These are phyloP conservation scores for Epichloe festucae DNA, from an alignment of 2,329 filamentous ascomycete species.

Conservation along the genomic window DNA sequence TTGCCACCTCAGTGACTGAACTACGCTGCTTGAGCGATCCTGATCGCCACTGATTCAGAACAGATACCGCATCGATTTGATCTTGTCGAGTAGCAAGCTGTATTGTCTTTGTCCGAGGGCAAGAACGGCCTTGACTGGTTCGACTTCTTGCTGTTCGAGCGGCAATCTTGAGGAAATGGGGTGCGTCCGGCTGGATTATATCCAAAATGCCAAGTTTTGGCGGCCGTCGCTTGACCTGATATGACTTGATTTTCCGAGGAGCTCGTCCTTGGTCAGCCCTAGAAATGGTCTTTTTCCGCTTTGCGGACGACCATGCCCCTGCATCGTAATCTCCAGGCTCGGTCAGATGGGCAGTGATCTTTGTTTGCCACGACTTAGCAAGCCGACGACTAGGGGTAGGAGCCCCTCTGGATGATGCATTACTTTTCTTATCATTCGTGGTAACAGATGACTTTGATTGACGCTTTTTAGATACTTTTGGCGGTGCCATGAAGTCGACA, in stretches of 20 bases:
- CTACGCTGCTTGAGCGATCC: slow-evolving; percentile 34
- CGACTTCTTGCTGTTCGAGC: slow-evolving; percentile 40
- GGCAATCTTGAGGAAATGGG: slow-evolving; percentile 47
- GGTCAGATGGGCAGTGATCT: slow-evolving; percentile 19
- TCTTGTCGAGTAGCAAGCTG: slow-evolving; percentile 47
- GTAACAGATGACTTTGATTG: slow-evolving; percentile 17
- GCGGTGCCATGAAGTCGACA: slow-evolving; percentile 37
- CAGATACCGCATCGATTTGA: slow-evolving; percentile 41
- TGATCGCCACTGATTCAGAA: slow-evolving; percentile 42
- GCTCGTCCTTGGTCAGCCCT: not conserved
- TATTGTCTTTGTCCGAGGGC: slow-evolving; percentile 42
- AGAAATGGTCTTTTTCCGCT: not conserved
- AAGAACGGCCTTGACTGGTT: slow-evolving; percentile 38
- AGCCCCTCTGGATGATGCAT: slow-evolving; percentile 12
- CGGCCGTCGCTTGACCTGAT: slow-evolving; percentile 12
- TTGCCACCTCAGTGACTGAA: slow-evolving; percentile 17
- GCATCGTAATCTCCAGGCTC: not conserved
- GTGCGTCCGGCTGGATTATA: slow-evolving; percentile 38
- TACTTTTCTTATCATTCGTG: slow-evolving; percentile 10
- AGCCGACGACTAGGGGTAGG: slow-evolving; percentile 11
- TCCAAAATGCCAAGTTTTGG: slow-evolving; percentile 49
- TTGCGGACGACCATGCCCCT: not conserved
- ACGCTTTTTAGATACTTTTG: slow-evolving; percentile 28
- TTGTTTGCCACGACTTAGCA: slow-evolving; percentile 16
- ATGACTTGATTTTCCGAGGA: not conserved